These are phyloP conservation scores for Escallonia herrerae DNA, from an alignment of 129 eudicot species.

Conservation along the genomic window DNA sequence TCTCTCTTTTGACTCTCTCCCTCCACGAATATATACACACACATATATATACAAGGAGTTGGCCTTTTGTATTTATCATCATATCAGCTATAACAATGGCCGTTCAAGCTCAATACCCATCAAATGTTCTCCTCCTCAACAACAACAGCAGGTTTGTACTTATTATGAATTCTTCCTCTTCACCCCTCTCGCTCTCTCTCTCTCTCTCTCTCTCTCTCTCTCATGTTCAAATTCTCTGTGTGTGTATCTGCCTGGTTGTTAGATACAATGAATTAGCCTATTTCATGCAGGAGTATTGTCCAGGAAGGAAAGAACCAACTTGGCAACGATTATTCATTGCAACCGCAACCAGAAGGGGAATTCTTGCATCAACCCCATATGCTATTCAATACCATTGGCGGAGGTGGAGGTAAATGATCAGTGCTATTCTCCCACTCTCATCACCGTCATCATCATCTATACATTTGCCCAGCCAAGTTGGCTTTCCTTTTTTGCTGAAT, in stretches of 20 bases:
- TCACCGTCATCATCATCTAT: background rate
- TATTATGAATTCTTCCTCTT: background rate
- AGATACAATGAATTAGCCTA: background rate
- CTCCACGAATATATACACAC: too few species aligned
- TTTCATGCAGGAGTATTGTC: conserved; percentile 31
- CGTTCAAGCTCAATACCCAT: conserved; percentile 77
- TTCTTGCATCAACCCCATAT: conserved; percentile 36
- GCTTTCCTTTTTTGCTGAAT: too few species aligned
- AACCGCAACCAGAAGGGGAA: conserved; percentile 31
- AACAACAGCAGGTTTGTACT: conserved; percentile 30
- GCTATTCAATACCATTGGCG: conserved; percentile 21
- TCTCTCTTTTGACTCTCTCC: too few species aligned
- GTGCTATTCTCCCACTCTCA: background rate
- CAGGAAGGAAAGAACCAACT: conserved; percentile 30
- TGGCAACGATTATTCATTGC: conserved; percentile 36
- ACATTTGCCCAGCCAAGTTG: too few species aligned
- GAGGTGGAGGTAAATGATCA: conserved; percentile 17
- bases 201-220: too few species aligned
- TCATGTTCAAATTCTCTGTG: background rate
- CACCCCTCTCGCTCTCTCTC: background rate
- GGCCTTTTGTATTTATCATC: background rate
- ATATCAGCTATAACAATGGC: conserved; percentile 32
- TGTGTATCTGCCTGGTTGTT: background rate
- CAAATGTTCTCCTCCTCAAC: conserved; percentile 46
- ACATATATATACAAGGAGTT: too few species aligned